Base-by-base conservation (phyloP, 2,329 filamentous ascomycete species). In the Fusarium neocosmosporiellum region DNA sequence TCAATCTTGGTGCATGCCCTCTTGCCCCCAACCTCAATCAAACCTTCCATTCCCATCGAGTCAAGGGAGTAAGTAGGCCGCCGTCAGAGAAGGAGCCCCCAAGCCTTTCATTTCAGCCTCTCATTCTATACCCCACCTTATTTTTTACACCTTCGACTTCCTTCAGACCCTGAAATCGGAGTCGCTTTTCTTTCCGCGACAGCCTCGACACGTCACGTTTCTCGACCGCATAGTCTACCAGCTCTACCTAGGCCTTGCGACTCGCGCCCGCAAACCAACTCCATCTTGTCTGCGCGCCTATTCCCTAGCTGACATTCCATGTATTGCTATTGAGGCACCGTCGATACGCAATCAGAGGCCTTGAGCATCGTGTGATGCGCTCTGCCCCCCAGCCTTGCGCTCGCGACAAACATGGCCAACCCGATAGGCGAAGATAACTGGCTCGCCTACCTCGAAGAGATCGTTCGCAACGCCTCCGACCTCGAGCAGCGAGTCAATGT, bases 361-460 rank as follows among this genome's bases (percentile, higher is more conserved):
- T 41, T 27, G 46, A 68, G 50, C 59, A 53, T 55, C 46, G 64
- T 78, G 75, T 76, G 68, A 79, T 79, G 78, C 75, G 69, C 72
- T 60, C 55, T 65, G 63, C 53, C 46, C 53, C 63, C 20, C 53
- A 59, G 64, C 69, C 62, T 65, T 65, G 43, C 69, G 62, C 66
- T 60, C 67, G 68, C 71, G 50, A 76, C 67, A 57, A 84, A 70
- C 67, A 88, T 88, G 86, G 84, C 83, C 77, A 85, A 80, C 63
- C 91, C 92, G 53, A 86, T 94, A 74, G 93, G 93, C 77, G 93
- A 96, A 84, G 90, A 93, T 66, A 88, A 88, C 80, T 96, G 93
- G 93, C 82, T 93, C 74, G 92, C 93, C 75, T 93, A 93, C 82
- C 88, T 96, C 72, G 90, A 93, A 70, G 93, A 95, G 81, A 89